Evolutionary conservation across 305 asterid genomes (phyloP).

Genomic region (Fraxinus velutina): DNA sequence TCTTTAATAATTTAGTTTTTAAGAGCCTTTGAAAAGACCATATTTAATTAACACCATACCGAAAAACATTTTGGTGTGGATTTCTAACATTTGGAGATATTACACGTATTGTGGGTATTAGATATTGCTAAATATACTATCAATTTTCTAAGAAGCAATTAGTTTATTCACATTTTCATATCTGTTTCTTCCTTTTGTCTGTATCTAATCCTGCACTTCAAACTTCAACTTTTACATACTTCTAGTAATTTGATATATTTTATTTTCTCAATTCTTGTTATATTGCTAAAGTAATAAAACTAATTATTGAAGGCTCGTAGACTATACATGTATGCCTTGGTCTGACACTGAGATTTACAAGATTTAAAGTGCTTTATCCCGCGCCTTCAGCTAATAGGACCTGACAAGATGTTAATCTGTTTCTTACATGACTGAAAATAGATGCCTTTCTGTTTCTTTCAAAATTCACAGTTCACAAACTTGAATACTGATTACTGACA

Average conservation of each 20-base stretch:
- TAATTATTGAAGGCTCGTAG: not conserved
- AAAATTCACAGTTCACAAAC: not conserved
- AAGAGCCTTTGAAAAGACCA: too few species aligned
- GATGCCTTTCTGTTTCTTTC: not conserved
- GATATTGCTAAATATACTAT: not conserved
- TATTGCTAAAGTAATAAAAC: not conserved
- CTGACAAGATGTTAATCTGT: not conserved
- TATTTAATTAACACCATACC: not conserved
- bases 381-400: not conserved
- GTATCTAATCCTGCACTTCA: not conserved
- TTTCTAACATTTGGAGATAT: not conserved
- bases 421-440: not conserved
- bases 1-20: not conserved
- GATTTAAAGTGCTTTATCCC: not conserved
- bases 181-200: not conserved
- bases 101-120: not conserved
- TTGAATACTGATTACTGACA: not conserved
- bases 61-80: not conserved
- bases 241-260: constrained; percentile 1
- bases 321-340: not conserved
- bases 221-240: not conserved
- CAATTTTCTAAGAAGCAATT: not conserved
- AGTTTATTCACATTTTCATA: not conserved
- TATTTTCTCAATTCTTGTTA: not conserved
- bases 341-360: not conserved